Conservation (phyloP, 306 rosid species). For the Argentina anserina region DNA sequence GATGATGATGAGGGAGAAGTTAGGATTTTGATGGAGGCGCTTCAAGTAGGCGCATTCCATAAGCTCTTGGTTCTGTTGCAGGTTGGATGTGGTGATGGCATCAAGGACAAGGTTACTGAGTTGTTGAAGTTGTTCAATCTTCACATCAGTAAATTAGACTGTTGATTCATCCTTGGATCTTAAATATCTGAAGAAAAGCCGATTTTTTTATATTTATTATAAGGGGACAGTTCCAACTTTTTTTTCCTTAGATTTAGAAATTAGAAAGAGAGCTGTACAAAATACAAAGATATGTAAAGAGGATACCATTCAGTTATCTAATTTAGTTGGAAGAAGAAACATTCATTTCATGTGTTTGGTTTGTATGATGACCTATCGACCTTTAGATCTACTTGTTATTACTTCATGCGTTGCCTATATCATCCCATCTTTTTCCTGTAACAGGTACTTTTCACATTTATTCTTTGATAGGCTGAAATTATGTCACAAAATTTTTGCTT, state of each 20-base stretch:
- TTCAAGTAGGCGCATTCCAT: constrained; percentile 68
- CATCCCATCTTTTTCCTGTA: no score
- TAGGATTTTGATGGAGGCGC: constrained; percentile 48
- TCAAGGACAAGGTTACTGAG: constrained; percentile 63
- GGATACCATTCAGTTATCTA: not conserved
- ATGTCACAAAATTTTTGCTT: no score
- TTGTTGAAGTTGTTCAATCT: constrained; percentile 68
- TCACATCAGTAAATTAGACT: constrained; percentile 46
- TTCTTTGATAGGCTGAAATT: no score
- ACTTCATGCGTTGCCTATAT: no score
- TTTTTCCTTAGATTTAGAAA: constrained; percentile 18
- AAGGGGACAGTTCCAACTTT: not conserved
- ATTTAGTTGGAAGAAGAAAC: not conserved
- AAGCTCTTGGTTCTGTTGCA: constrained; percentile 81
- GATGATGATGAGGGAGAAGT: constrained; percentile 15
- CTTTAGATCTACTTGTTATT: no score
- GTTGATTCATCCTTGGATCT: constrained; percentile 68
- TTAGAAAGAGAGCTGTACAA: constrained; percentile 27
- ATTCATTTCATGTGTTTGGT: not conserved
- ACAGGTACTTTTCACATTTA: no score
- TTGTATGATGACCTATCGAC: no score
- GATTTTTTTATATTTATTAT: constrained; percentile 45
- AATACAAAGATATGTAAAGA: not conserved
- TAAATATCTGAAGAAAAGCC: constrained; percentile 62
- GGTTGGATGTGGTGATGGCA: constrained; percentile 60